These are phyloP conservation scores for Aspergillus chevalieri DNA, from an alignment of 2,329 filamentous ascomycete genomes.

Conservation along the genomic window DNA sequence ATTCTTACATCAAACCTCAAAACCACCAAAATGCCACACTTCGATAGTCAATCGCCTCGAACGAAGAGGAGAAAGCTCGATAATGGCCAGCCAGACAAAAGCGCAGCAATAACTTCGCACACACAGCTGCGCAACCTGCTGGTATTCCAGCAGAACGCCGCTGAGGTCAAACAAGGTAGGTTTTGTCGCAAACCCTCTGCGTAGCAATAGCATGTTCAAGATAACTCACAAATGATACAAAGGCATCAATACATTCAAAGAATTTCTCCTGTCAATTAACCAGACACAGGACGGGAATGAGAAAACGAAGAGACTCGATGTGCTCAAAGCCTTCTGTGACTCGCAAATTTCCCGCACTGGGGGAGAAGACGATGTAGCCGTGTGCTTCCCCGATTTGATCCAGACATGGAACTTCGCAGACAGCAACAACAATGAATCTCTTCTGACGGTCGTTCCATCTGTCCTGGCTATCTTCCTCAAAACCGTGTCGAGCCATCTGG, in stretches of 20 bases:
- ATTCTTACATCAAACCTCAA: conserved; percentile 8
- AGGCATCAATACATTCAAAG: conserved; percentile 41
- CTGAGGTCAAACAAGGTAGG: conserved; percentile 57
- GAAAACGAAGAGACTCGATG: conserved; percentile 34
- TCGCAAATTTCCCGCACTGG: conserved; percentile 46
- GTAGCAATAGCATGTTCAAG: not conserved
- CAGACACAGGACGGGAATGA: conserved; percentile 30
- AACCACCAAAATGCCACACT: conserved; percentile 25
- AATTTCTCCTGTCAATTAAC: conserved; percentile 37
- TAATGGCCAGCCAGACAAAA: conserved; percentile 11
- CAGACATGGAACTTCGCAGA: conserved; percentile 82
- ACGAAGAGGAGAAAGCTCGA: conserved; percentile 38
- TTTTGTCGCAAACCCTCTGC: conserved; percentile 30
- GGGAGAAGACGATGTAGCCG: conserved; percentile 47
- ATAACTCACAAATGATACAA: not conserved
- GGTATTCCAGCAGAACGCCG: conserved; percentile 62
- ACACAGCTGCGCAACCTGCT: conserved; percentile 65
- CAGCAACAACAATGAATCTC: conserved; percentile 69
- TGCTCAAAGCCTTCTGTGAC: conserved; percentile 46
- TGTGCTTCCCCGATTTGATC: conserved; percentile 72
- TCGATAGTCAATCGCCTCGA: conserved; percentile 27
- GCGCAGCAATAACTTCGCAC: conserved; percentile 39
- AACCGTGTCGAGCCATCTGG: conserved; percentile 65
- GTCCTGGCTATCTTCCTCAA: conserved; percentile 76
- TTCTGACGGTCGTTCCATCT: conserved; percentile 74